Conservation (phyloP, 331 rosid species). For the Rhamnella rubrinervis region DNA sequence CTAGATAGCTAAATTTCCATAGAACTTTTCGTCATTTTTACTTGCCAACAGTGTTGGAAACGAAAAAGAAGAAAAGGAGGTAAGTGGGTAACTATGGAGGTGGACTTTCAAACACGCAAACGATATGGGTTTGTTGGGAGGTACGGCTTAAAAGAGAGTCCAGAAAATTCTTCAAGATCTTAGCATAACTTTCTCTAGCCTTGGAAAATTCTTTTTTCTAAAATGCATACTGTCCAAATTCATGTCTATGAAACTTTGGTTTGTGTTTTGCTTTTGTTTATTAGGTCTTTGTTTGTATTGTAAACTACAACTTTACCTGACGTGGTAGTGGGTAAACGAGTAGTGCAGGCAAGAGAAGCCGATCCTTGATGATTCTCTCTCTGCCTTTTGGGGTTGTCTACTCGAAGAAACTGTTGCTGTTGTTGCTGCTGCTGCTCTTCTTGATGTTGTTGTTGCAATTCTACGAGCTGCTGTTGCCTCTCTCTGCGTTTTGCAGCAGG, state of each 20-base stretch:
- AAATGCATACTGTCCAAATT: neutral
- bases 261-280: neutral
- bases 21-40: conserved; percentile 52
- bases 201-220: conserved; percentile 5
- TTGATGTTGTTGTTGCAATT: conserved; percentile 47
- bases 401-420: conserved; percentile 32
- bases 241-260: neutral
- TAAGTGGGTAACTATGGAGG: conserved; percentile 36
- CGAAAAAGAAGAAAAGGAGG: conserved; percentile 22
- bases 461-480: conserved; percentile 67
- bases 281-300: conserved; percentile 16
- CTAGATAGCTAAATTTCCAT: conserved; percentile 15
- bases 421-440: conserved; percentile 25
- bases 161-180: conserved; percentile 28
- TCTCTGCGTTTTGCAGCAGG: conserved; percentile 95
- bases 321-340: conserved; percentile 64
- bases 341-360: conserved; percentile 46
- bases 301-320: conserved; percentile 56
- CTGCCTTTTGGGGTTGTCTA: conserved; percentile 53
- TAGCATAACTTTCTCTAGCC: conserved; percentile 14
- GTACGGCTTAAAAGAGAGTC: conserved; percentile 1
- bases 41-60: conserved; percentile 47
- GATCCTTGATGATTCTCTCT: conserved; percentile 40
- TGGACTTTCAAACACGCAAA: conserved; percentile 46
- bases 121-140: conserved; percentile 34